These are phyloP conservation scores for Backusella macrospora DNA, from an alignment of 192 early-diverging fungal genomes.

Conservation along the genomic window DNA sequence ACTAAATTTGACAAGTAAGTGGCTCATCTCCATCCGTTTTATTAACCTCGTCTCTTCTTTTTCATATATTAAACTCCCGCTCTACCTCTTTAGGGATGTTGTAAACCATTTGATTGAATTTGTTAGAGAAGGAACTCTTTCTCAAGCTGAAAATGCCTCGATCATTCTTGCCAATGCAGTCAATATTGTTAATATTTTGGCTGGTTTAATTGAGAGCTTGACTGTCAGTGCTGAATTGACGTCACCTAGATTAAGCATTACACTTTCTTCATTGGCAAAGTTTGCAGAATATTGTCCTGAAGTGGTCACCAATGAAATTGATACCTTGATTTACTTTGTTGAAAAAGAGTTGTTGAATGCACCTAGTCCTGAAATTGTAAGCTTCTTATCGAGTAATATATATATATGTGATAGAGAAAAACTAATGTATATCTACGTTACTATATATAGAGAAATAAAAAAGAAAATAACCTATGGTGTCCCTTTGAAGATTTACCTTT, in stretches of 20 bases:
- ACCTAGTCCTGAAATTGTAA: background rate
- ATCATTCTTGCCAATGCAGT: constrained; percentile 64
- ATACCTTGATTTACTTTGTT: constrained; percentile 17
- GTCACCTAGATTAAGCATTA: background rate
- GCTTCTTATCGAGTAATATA: background rate
- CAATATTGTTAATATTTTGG: background rate
- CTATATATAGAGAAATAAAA: background rate
- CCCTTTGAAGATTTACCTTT: constrained; percentile 23
- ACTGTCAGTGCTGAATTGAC: background rate
- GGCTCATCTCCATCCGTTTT: background rate
- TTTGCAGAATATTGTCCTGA: constrained; percentile 8
- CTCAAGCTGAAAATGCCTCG: constrained; percentile 73
- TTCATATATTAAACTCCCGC: background rate
- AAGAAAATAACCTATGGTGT: constrained; percentile 23
- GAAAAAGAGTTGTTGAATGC: background rate
- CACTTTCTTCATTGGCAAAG: background rate
- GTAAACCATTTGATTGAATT: constrained; percentile 47
- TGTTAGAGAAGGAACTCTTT: constrained; percentile 56
- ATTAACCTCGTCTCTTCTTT: background rate
- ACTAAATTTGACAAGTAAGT: constrained; percentile 28
- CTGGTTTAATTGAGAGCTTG: background rate
- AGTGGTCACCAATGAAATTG: background rate
- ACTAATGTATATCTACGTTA: background rate
- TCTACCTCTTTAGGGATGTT: constrained; percentile 32
- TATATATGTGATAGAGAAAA: background rate